Conservation (phyloP, 192 early-diverging fungal genomes). For the Pilobolus umbonatus region DNA sequence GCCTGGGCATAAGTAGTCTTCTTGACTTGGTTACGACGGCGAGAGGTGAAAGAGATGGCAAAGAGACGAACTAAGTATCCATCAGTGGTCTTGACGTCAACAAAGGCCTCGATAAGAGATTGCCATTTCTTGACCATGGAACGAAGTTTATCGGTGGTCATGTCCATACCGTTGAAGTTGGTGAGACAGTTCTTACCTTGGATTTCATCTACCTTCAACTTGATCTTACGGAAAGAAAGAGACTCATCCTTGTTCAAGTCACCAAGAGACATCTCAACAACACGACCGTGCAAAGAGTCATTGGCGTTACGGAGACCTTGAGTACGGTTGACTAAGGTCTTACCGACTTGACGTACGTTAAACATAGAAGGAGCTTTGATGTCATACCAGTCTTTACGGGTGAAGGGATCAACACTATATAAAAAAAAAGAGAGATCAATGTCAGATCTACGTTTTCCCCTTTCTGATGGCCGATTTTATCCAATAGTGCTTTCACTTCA, state of each 20-base stretch:
- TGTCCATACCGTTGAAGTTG: conserved; percentile 99
- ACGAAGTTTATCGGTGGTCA: conserved; percentile 98
- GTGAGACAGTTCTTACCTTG: conserved; percentile 97
- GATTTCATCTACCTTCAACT: conserved; percentile 92
- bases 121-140: conserved; percentile 99
- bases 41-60: conserved; percentile 89
- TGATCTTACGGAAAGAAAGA: conserved; percentile 93
- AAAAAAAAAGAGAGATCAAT: neutral
- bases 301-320: conserved; percentile 98
- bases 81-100: conserved; percentile 99
- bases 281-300: conserved; percentile 91
- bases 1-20: conserved; percentile 97
- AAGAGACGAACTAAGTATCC: conserved; percentile 98
- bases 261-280: conserved; percentile 91
- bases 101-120: conserved; percentile 93
- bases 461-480: too few species aligned
- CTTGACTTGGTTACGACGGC: conserved; percentile 87
- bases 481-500: too few species aligned
- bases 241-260: conserved; percentile 90
- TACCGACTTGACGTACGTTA: conserved; percentile 86
- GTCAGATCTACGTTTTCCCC: too few species aligned
- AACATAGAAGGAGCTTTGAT: conserved; percentile 96
- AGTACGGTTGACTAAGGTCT: conserved; percentile 99
- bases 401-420: conserved; percentile 92
- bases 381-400: conserved; percentile 99